phyloP scores from a whole-genome alignment of 225 moss, liverwort and hornwort species.

The Polytrichum commune region DNA sequence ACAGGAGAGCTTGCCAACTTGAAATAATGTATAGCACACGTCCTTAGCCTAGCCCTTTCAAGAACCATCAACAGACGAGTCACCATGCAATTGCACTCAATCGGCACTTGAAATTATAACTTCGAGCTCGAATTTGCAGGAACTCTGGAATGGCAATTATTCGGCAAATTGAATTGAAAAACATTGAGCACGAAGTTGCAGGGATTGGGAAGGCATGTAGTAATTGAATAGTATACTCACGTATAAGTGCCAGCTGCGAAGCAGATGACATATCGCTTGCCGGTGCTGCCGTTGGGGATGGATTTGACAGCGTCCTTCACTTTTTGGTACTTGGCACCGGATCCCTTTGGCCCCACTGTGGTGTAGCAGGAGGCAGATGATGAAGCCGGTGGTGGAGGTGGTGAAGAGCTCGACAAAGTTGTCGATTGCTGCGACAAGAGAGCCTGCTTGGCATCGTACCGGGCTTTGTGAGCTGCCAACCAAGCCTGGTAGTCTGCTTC shows the following conservation, averaged over 20 bases:
- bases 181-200: no score
- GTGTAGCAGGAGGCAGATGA: slow-evolving; percentile 4
- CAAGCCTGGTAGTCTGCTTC: background rate
- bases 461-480: background rate
- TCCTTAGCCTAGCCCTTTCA: no score
- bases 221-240: slow-evolving; percentile 12
- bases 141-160: no score
- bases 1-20: no score
- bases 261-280: slow-evolving; percentile 26
- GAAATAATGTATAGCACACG: no score
- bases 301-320: slow-evolving; percentile 30
- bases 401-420: background rate
- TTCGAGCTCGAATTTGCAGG: no score
- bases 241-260: slow-evolving; percentile 16
- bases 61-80: no score
- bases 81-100: no score
- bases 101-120: no score
- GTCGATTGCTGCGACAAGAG: background rate
- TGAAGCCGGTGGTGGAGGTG: background rate
- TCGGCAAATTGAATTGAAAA: no score
- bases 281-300: slow-evolving; percentile 18
- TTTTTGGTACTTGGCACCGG: slow-evolving; percentile 17
- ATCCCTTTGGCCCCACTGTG: slow-evolving; percentile 26
- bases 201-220: background rate
- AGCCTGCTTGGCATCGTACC: background rate